phyloP scores from a whole-genome alignment of 2,329 filamentous ascomycete genomes.

The Chaetomium globosum region DNA sequence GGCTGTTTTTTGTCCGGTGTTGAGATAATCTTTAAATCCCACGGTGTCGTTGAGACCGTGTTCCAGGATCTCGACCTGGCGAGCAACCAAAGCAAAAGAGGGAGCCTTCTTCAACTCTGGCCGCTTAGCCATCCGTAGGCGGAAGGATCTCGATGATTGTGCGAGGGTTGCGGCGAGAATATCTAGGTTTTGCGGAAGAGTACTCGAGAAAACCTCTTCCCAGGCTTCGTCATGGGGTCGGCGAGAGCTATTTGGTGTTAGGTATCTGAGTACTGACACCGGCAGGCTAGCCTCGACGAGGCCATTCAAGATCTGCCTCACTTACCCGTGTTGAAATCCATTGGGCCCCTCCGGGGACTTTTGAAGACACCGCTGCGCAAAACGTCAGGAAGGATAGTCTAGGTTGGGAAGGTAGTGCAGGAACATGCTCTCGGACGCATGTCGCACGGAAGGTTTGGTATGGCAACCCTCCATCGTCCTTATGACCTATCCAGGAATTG shows the following conservation, averaged over 20 bases:
- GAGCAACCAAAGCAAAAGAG: constrained; percentile 40
- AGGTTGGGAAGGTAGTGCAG: constrained; percentile 35
- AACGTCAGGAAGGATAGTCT: constrained; percentile 46
- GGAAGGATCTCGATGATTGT: constrained; percentile 35
- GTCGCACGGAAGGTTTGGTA: constrained; percentile 41
- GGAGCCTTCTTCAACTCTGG: constrained; percentile 31
- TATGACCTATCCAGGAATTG: constrained; percentile 37
- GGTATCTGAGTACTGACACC: neutral
- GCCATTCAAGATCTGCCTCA: too few relatives aligned
- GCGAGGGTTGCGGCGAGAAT: constrained; percentile 30
- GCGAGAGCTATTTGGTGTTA: constrained; percentile 20
- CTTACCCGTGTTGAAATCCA: neutral
- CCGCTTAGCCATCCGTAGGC: constrained; percentile 33
- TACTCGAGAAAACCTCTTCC: constrained; percentile 38
- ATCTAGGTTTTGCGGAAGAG: constrained; percentile 34
- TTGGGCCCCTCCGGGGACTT: constrained; percentile 6
- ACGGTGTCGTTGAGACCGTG: constrained; percentile 4
- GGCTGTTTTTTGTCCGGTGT: constrained; percentile 52
- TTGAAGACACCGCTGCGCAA: constrained; percentile 40
- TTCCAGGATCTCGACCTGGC: constrained; percentile 40
- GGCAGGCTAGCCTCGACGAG: too few relatives aligned
- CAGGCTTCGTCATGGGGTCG: constrained; percentile 33
- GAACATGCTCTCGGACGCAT: constrained; percentile 53
- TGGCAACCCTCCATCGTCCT: constrained; percentile 27
- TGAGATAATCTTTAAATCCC: constrained; percentile 39